These are phyloP conservation scores for Serendipita sp. DNA, from an alignment of 768 basidiomycete species.

Conservation along the genomic window DNA sequence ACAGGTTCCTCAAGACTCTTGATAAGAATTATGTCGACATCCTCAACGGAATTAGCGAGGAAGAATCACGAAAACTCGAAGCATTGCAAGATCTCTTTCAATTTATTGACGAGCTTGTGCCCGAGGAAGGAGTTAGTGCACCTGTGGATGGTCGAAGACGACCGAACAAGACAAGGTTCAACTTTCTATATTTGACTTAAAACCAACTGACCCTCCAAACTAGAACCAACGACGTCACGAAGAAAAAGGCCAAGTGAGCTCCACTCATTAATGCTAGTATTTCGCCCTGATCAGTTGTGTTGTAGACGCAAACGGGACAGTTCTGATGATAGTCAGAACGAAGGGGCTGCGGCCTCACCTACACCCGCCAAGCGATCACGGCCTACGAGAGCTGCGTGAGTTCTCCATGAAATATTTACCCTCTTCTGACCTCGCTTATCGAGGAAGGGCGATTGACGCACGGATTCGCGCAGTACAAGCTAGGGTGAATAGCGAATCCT, in stretches of 20 bases:
- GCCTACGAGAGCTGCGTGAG: background rate
- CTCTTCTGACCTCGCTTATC: background rate
- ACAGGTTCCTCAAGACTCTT: constrained; percentile 49
- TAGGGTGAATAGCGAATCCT: background rate
- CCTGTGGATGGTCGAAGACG: constrained; percentile 16
- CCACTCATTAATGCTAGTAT: background rate
- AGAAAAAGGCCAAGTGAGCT: constrained; percentile 6
- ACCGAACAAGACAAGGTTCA: constrained; percentile 15
- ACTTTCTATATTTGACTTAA: background rate
- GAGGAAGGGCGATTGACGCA: background rate
- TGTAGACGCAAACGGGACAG: constrained; percentile 12
- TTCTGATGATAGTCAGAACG: constrained; percentile 25
- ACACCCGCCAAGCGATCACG: background rate
- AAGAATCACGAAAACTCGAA: constrained; percentile 49
- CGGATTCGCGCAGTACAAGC: background rate
- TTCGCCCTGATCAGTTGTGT: background rate
- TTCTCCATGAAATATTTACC: background rate
- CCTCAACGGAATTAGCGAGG: constrained; percentile 55
- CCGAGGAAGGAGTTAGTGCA: constrained; percentile 44
- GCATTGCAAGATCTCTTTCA: constrained; percentile 47
- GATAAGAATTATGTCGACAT: constrained; percentile 57
- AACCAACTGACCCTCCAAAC: background rate
- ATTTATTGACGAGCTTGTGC: constrained; percentile 56
- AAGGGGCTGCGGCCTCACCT: background rate
- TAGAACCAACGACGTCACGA: background rate